Base-by-base conservation (phyloP, 495 filamentous ascomycete species). In the Penicillium waksmanii region DNA sequence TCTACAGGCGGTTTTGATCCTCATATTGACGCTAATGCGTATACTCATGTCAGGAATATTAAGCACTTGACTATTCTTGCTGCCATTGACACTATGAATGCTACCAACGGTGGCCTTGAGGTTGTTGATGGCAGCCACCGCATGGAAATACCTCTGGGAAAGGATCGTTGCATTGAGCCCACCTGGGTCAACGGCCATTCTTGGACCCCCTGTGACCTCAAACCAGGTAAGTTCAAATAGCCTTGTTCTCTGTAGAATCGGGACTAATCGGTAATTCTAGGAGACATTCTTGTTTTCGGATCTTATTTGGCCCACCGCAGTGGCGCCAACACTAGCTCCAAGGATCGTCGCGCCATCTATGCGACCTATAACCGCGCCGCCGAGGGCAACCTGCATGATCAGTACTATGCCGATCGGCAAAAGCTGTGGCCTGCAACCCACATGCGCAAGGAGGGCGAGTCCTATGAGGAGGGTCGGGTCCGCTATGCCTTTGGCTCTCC, bases 1-100 rank as follows among this genome's bases (percentile, higher is more conserved):
- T 17, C 42, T 18, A 3, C 15, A 73, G 71, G 68, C 23, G 75
- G 77, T 12, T 81, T 78, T 60, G 60, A 68, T 27, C 75, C 76
- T 13, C 77, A 80, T 51, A 77, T 81, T 46, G 78, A 81, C 43
- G 77, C 77, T 27, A 74, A 73, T 40, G 78, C 77, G 5, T 81
- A 81, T 56, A 78, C 73, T 1, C 78, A 80, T 53, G 76, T 80
- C 35, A 79, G 78, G 27, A 66, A 75, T 36, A 78, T 80, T 60
- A 79, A 80, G 43, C 78, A 80, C 54, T 56, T 80, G 19, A 80
- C 77, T 11, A 73, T 79, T 48, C 66, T 79, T 0, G 65, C 78
- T 6, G 76, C 78, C 0, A 73, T 81, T 2, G 77, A 80, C 46
- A 63, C 64, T 13, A 76, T 77, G 57, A 79, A 61, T 33, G 60